A percentile compares a stretch with the other conserved stretches of the same genome.
phyloP scores from a whole-genome alignment of 2,329 filamentous ascomycete genomes.

The Nigrospora sphaerica region DNA sequence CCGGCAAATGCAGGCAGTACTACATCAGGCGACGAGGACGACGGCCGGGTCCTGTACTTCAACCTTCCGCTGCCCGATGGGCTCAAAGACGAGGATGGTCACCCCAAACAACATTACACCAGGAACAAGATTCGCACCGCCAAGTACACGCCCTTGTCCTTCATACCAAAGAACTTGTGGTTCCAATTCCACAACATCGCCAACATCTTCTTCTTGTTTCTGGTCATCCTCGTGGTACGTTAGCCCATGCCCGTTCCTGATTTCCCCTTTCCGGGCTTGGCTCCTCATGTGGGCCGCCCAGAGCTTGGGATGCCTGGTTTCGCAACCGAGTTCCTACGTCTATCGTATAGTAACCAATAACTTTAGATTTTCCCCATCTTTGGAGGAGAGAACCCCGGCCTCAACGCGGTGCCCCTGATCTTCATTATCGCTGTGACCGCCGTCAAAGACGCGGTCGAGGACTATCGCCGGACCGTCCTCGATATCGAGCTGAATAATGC shows the following conservation, averaged over 20 bases:
- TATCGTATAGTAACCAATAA: no score
- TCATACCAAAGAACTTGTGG: slow-evolving; percentile 94
- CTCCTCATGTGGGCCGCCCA: no score
- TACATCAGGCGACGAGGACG: slow-evolving; percentile 28
- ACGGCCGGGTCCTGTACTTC: slow-evolving; percentile 67
- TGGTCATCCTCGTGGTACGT: slow-evolving; percentile 89
- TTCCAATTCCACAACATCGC: slow-evolving; percentile 98
- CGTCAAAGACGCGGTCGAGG: slow-evolving; percentile 92
- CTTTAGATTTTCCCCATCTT: slow-evolving; percentile 91
- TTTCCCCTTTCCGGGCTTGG: neutral
- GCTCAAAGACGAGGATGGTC: slow-evolving; percentile 74
- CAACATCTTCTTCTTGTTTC: slow-evolving; percentile 96
- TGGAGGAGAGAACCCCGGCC: slow-evolving; percentile 79
- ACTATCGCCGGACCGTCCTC: slow-evolving; percentile 83
- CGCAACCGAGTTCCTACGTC: no score
- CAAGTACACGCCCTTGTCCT: slow-evolving; percentile 93
- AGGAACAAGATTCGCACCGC: slow-evolving; percentile 97
- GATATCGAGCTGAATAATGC: slow-evolving; percentile 96
- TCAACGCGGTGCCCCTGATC: slow-evolving; percentile 87
- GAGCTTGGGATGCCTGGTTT: no score
- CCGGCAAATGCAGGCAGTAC: slow-evolving; percentile 25
- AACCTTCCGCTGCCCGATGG: slow-evolving; percentile 72
- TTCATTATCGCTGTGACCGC: slow-evolving; percentile 84
- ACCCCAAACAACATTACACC: slow-evolving; percentile 61
- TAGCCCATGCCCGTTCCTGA: slow-evolving; percentile 6